Base-by-base conservation (phyloP, 2,329 filamentous ascomycete genomes). In the Nigrograna mackinnonii region DNA sequence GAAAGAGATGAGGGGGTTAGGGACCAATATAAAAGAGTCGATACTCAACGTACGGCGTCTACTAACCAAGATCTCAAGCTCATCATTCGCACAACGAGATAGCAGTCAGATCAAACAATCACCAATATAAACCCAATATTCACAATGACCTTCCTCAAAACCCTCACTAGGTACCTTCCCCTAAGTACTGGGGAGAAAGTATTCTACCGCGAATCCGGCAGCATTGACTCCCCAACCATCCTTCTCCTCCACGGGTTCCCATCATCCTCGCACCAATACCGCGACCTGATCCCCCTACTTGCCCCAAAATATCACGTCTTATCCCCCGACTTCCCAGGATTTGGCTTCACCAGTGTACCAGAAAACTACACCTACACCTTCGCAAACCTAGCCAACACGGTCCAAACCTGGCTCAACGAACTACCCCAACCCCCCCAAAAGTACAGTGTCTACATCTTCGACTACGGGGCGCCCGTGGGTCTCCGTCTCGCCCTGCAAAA, bases 371-470 rank as follows among this genome's bases (percentile, higher is more conserved):
- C 56, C 6, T 80, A 82, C 67, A 80, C 72, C 12, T 84, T 85
- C 50, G 75, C 70, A 35, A 74, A 69, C 55, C 59, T 84, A 5
- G 64, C 79, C 22, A 57, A 41, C 5, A 78, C 75, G 2, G 67
- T 80, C 24, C 66, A 65, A 7, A 69, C 69, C 5, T 82, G 83
- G 52, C 58, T 82, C 11, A 68, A 74, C 24, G 66, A 68, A 1
- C 63, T 84, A 6, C 50, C 52, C 2, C 45, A 64, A 3, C 67
- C 83, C 24, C 52, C 53, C 12, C 46, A 54, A 12, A 72, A 70
- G 22, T 83, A 77, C 62, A 73, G 76, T 12, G 61, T 82, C 20
- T 85, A 83, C 60, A 74, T 84, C 47, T 84, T 85, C 57, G 81
- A 85, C 67, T 84, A 84, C 57, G 82, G 82, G 37, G 79, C 80